Base-by-base conservation (phyloP, 805 yeast genomes). In the Yarrowia deformans region DNA sequence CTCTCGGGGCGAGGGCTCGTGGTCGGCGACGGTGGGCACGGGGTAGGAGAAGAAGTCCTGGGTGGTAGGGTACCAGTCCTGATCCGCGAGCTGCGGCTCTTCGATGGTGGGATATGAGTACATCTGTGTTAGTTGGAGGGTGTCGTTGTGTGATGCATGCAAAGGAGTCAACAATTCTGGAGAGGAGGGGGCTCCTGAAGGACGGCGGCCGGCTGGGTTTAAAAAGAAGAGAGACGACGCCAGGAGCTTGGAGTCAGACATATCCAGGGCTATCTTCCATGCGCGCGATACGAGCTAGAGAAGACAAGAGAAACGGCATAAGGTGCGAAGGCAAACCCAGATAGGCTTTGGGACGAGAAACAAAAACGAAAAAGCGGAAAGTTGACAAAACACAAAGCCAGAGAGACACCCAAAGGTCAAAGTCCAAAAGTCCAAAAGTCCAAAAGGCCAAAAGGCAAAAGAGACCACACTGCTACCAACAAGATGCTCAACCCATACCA, bases 211-310 rank as follows among this genome's bases (percentile, higher is more conserved):
- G 37, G 8, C 37, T 32, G 63, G 46, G 63, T 40, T 40, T 40
- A 42, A 56, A 23, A 56, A 42, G 48, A 29, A n/a, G 63, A 23
- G 29, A 40, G 13, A 23, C 29, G 29, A 23, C 29, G 35, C 48
- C 32, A 56, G 63, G 46, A 39, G 46, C 46, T 39, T 55, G 61
- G 46, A 39, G 35, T 52, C 43, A 29, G 37, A 18, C 42, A 52
- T 56, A 50, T 19, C 50, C 49, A 58, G 52, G 40, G 45, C 66
- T 43, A 60, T 60, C 66, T 60, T 60, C 66, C 66, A 60, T 60
- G 66, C 66, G 52, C 50, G 66, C 52, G 66, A 60, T 60, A 60
- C 52, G 66, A 60, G 66, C 66, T 60, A 60, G 52, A 43, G 63
- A 29, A 40, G 63, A 56, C 63, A 56, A 56, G 12, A 56, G 48